Percentiles rank a stretch among this genome's conserved stretches.
Evolutionary conservation across 176 grass and related monocot genomes (phyloP).

Genomic region (Hyparrhenia diplandra): DNA sequence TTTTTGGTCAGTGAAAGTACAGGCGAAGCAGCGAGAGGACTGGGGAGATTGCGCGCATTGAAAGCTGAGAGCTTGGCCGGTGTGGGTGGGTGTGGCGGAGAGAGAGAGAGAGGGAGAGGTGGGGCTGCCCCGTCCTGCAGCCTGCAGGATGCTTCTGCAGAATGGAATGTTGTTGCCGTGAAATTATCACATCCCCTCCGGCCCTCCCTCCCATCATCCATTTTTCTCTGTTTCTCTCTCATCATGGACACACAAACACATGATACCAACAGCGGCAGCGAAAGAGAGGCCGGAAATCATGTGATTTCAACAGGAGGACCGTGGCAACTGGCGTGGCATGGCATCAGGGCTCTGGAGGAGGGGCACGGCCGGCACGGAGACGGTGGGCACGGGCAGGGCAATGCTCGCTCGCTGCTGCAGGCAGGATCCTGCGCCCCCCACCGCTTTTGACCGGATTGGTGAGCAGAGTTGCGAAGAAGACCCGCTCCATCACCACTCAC

Average conservation of each 20-base stretch:
- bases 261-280: too few species aligned
- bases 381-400: neutral
- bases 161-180: slow-evolving; percentile 54
- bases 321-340: too few species aligned
- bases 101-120: too few species aligned
- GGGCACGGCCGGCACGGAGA: neutral
- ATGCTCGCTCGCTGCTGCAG: slow-evolving; percentile 9
- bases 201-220: too few species aligned
- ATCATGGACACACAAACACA: neutral
- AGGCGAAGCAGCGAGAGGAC: slow-evolving; percentile 5
- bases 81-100: too few species aligned
- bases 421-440: neutral
- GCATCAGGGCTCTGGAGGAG: neutral
- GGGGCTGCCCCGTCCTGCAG: neutral
- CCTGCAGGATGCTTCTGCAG: slow-evolving; percentile 40
- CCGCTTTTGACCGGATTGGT: slow-evolving; percentile 49
- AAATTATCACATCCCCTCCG: slow-evolving; percentile 13
- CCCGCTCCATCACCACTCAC: neutral
- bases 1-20: slow-evolving; percentile 43
- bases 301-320: slow-evolving; percentile 7
- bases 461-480: neutral
- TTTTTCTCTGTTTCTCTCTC: neutral
- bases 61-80: slow-evolving; percentile 27
- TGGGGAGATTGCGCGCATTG: slow-evolving; percentile 33
- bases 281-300: too few species aligned